phyloP scores from a whole-genome alignment of 352 stramenopile genomes.

The Globisporangium polare region DNA sequence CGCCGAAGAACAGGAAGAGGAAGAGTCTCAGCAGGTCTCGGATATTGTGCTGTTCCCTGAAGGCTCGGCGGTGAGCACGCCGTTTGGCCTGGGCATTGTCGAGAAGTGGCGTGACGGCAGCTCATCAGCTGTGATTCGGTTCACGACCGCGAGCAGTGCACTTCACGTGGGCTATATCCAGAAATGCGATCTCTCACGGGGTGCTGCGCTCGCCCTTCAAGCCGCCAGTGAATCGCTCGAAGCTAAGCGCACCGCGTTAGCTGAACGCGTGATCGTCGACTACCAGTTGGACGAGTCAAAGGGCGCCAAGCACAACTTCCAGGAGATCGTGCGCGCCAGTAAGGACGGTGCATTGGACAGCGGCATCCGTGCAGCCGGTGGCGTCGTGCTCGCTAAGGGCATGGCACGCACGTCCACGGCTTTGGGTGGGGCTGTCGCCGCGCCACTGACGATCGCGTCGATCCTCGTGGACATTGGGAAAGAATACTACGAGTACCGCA shows the following conservation, averaged over 20 bases:
- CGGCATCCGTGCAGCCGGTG: constrained; percentile 70
- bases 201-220: constrained; percentile 47
- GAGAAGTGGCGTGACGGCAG: constrained; percentile 36
- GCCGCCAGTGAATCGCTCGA: constrained; percentile 40
- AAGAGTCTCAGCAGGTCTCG: constrained; percentile 14
- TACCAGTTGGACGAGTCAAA: constrained; percentile 46
- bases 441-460: constrained; percentile 74
- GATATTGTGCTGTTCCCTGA: constrained; percentile 38
- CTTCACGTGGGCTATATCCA: constrained; percentile 57
- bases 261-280: constrained; percentile 54
- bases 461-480: constrained; percentile 87
- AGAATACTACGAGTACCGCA: constrained; percentile 82
- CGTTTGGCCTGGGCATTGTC: constrained; percentile 62
- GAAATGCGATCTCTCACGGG: constrained; percentile 49
- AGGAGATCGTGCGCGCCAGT: constrained; percentile 51
- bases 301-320: constrained; percentile 26
- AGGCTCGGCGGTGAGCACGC: constrained; percentile 54
- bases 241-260: constrained; percentile 44
- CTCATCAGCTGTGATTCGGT: constrained; percentile 38
- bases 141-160: constrained; percentile 20
- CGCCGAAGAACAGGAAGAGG: constrained; percentile 11
- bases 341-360: constrained; percentile 80
- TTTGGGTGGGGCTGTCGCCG: constrained; percentile 60
- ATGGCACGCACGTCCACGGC: constrained; percentile 57
- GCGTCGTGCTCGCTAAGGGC: constrained; percentile 70